Percentiles rank a stretch among this genome's conserved stretches.
phyloP scores from a whole-genome alignment of 1,284 basidiomycete species.

The Ganoderma sinense region DNA sequence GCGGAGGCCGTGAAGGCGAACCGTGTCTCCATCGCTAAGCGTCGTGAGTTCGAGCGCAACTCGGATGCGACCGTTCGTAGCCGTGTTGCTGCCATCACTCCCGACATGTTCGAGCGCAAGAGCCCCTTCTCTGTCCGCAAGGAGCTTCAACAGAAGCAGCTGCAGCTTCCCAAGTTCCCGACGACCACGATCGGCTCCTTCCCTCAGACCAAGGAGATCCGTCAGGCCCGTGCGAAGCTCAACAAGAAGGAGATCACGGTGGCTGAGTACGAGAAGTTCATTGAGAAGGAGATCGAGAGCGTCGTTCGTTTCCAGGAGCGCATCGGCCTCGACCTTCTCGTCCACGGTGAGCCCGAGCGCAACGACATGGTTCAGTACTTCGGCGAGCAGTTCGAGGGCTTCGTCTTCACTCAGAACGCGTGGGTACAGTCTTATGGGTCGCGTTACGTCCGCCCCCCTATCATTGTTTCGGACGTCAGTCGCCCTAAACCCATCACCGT shows the following conservation, averaged over 20 bases:
- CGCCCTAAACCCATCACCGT: constrained; percentile 96
- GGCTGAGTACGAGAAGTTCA: constrained; percentile 96
- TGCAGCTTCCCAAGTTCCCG: constrained; percentile 96
- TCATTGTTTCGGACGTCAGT: constrained; percentile 98
- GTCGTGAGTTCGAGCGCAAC: constrained; percentile 94
- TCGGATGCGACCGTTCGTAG: constrained; percentile 97
- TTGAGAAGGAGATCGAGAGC: constrained; percentile 96
- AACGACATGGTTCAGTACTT: constrained; percentile 99
- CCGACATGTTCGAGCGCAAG: constrained; percentile 90
- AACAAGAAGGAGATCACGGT: constrained; percentile 92
- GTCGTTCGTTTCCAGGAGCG: constrained; percentile 98
- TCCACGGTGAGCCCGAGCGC: constrained; percentile 99
- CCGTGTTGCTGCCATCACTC: constrained; percentile 92
- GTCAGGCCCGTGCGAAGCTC: constrained; percentile 93
- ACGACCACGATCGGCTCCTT: constrained; percentile 99
- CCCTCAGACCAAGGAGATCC: constrained; percentile 99
- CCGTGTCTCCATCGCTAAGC: constrained; percentile 91
- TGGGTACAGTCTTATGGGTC: constrained; percentile 99
- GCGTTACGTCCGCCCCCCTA: constrained; percentile 98
- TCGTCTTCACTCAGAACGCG: constrained; percentile 97
- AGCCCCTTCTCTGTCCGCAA: constrained; percentile 90
- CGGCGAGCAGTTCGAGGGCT: constrained; percentile 95
- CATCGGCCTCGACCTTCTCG: constrained; percentile 95
- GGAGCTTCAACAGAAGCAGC: constrained; percentile 89
- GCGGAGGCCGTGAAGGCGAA: constrained; percentile 85